Base-by-base conservation (phyloP, 257 asterid genomes). In the Nicotiana obtusifolia region DNA sequence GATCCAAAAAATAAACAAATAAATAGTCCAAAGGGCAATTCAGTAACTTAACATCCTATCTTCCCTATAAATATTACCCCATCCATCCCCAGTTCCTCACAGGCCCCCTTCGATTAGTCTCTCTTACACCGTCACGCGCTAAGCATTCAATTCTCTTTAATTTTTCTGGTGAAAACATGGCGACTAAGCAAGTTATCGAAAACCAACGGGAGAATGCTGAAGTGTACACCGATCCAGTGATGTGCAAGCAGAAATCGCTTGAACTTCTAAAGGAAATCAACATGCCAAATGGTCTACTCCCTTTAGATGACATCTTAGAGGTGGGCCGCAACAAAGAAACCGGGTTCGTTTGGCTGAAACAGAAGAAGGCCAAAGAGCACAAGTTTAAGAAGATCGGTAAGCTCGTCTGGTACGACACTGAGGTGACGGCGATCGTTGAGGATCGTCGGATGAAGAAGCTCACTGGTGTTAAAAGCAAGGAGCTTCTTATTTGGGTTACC, bases 391-490 rank as follows among this genome's bases (percentile, higher is more conserved):
- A 86, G 19, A 94, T 94, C 81, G 67, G 87, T 0, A 87, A 86
- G 2, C 88, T 84, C 81, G 97, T 91, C 0, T 86, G 90, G 86
- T 91, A 91, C 87, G 97, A 94, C 62, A 85, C 88, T 10, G 92
- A 84, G 80, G 92, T 94, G 57, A 90, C 97, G 79, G 92, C 92
- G 62, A 87, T 89, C 20, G 91, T 94, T 37, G 90, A 92, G 86
- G 89, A 92, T 61, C 92, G 89, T 28, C 82, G 86, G 87, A 94
- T 94, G 98, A 90, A 86, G 84, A 87, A 84, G 68, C 81, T 94
- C 53, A 92, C 91, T 0, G 98, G 98, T 5, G 97, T 94, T n/a
- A 90, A 91, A 88, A 87, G 93, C 84, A 94, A 91, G 92, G 98
- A 92, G 88, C 35, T 94, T 59, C 90, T 92, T 81, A 67, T 94